These are phyloP conservation scores for Narthecium ossifragum DNA, from an alignment of 106 monocot species.

Conservation along the genomic window DNA sequence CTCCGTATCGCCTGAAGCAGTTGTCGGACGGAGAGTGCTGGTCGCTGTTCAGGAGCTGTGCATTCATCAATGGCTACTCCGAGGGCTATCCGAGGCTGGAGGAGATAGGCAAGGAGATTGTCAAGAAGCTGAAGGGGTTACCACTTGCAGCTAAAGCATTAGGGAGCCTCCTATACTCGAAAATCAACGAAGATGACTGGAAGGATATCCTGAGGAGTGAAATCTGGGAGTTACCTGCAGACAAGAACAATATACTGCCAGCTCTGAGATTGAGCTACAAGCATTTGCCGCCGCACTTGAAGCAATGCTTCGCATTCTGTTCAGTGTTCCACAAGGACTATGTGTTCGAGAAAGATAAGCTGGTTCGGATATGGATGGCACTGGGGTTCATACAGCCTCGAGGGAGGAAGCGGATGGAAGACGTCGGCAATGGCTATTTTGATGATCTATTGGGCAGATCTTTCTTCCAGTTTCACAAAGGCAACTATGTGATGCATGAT, in stretches of 20 bases:
- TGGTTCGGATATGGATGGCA: constrained; percentile 11
- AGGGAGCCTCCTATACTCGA: constrained; percentile 8
- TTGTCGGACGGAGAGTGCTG: constrained; percentile 33
- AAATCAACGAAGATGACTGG: constrained; percentile 12
- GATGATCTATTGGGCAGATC: constrained; percentile 18
- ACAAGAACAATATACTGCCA: constrained; percentile 5
- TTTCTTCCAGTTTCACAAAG: constrained; percentile 15
- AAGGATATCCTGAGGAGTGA: constrained; percentile 3
- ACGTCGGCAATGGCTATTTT: constrained; percentile 8
- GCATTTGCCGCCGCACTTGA: constrained; percentile 1
- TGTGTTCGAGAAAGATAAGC: neutral
- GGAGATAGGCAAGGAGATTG: constrained; percentile 6
- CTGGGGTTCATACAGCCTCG: constrained; percentile 9
- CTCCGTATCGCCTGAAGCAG: constrained; percentile 13
- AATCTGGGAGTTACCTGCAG: constrained; percentile 4
- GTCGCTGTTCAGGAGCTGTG: constrained; percentile 21
- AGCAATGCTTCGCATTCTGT: constrained; percentile 15
- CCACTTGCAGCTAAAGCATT: constrained; percentile 10
- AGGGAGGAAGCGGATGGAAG: constrained; percentile 12
- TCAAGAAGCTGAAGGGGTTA: constrained; percentile 13
- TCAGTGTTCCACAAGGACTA: constrained; percentile 6
- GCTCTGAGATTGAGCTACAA: constrained; percentile 14
- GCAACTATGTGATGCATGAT: constrained; percentile 13
- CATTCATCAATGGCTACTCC: constrained; percentile 20
- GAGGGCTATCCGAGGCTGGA: neutral